Evolutionary conservation across 495 filamentous ascomycete species (phyloP).

Genomic region (Opeltia flavorubescens): DNA sequence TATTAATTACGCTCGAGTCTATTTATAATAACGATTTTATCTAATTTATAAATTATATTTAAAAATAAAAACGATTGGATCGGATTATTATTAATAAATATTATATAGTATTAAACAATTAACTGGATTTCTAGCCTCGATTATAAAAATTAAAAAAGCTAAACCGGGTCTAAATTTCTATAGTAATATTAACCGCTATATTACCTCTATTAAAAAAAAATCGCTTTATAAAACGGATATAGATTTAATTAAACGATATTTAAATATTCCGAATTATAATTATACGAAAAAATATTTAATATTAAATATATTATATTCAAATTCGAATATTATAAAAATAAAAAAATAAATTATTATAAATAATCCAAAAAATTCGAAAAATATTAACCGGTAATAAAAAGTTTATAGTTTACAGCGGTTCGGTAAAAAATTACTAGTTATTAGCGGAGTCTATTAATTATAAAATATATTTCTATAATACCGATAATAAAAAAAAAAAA

Average conservation of each 20-base stretch:
- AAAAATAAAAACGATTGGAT: constrained; percentile 7
- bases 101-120: constrained; percentile 12
- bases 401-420: constrained; percentile 7
- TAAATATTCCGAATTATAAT: no score
- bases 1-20: constrained; percentile 12
- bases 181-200: constrained; percentile 17
- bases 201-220: constrained; percentile 7
- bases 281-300: neutral
- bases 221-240: neutral
- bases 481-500: constrained; percentile 2
- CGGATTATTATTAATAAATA: constrained; percentile 15
- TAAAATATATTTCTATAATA: constrained; percentile 5
- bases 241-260: neutral
- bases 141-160: constrained; percentile 10
- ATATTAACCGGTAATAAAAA: neutral
- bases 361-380: no score
- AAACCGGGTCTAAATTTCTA: constrained; percentile 4
- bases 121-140: constrained; percentile 1
- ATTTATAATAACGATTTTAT: constrained; percentile 7
- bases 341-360: neutral
- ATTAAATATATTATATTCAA: neutral
- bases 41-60: constrained; percentile 14
- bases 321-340: neutral
- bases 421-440: neutral
- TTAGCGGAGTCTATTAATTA: no score